phyloP scores from a whole-genome alignment of 345 rosid genomes.

The Geranium rotundifolium region DNA sequence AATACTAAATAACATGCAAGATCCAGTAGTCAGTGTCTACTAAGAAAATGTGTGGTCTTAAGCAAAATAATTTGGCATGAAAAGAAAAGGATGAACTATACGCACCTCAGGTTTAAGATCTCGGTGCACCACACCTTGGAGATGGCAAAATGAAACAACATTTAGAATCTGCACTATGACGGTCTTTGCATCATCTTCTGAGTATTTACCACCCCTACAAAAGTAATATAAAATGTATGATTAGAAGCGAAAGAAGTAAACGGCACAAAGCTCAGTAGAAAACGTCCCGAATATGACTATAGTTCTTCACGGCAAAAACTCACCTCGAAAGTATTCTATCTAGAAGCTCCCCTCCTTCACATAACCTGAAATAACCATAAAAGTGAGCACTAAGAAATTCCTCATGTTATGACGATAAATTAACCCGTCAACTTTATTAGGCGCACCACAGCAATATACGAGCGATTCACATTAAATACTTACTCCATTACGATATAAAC shows the following conservation, averaged over 20 bases:
- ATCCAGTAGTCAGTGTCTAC: too few relatives aligned
- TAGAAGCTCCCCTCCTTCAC: conserved; percentile 96
- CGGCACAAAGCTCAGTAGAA: too few relatives aligned
- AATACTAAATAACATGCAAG: too few relatives aligned
- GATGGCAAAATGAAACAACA: conserved; percentile 87
- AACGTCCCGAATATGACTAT: too few relatives aligned
- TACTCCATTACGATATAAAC: conserved; percentile 97
- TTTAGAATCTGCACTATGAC: conserved; percentile 75
- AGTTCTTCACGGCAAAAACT: neutral
- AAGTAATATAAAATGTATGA: conserved; percentile 1
- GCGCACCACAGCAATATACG: neutral
- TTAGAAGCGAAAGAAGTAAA: neutral
- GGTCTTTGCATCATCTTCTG: conserved; percentile 78
- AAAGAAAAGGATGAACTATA: too few relatives aligned
- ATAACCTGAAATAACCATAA: conserved; percentile 50
- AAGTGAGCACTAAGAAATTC: neutral
- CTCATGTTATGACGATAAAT: too few relatives aligned
- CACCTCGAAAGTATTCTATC: conserved; percentile 86
- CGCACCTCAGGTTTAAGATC: conserved; percentile 94
- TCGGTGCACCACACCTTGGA: conserved; percentile 94
- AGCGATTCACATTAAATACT: conserved; percentile 17
- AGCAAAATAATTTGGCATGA: too few relatives aligned
- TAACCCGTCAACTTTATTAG: too few relatives aligned
- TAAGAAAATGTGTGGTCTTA: too few relatives aligned
- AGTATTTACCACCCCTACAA: conserved; percentile 80